Evolutionary conservation across 2,329 filamentous ascomycete species (phyloP).

Genomic region (Xylariaceae sp.): DNA sequence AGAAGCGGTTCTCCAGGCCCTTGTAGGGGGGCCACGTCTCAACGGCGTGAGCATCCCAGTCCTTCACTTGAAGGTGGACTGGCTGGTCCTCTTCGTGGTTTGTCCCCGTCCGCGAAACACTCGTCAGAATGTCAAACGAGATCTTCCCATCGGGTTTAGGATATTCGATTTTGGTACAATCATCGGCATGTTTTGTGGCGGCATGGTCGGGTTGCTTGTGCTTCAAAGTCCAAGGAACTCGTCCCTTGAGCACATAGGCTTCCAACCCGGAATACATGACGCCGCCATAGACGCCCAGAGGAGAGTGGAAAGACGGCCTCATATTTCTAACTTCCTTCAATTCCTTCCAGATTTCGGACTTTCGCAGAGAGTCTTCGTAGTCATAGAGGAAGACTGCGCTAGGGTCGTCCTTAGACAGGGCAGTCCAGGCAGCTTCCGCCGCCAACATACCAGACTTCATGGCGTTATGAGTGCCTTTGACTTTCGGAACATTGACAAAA

Average conservation of each 20-base stretch:
- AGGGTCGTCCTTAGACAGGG: slow-evolving; percentile 55
- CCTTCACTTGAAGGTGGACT: slow-evolving; percentile 88
- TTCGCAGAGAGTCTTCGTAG: slow-evolving; percentile 84
- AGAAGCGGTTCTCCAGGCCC: slow-evolving; percentile 94
- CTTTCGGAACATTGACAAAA: slow-evolving; percentile 95
- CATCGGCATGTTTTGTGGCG: slow-evolving; percentile 73
- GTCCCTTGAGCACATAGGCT: slow-evolving; percentile 80
- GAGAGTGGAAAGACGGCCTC: slow-evolving; percentile 86
- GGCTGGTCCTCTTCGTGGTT: slow-evolving; percentile 99
- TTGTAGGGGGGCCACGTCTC: slow-evolving; percentile 83
- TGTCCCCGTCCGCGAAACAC: slow-evolving; percentile 89
- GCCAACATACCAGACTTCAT: slow-evolving; percentile 98
- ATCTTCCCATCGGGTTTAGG: slow-evolving; percentile 94
- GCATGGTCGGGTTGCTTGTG: slow-evolving; percentile 75
- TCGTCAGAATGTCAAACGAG: slow-evolving; percentile 93
- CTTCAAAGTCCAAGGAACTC: slow-evolving; percentile 85
- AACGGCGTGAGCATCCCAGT: slow-evolving; percentile 87
- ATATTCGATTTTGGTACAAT: slow-evolving; percentile 87
- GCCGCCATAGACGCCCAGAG: slow-evolving; percentile 84
- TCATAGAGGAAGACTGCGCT: slow-evolving; percentile 87
- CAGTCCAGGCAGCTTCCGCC: slow-evolving; percentile 81
- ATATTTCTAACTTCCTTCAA: slow-evolving; percentile 95
- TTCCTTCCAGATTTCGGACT: slow-evolving; percentile 89
- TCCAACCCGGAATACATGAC: slow-evolving; percentile 91
- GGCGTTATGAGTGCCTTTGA: slow-evolving; percentile 96